phyloP scores from a whole-genome alignment of 768 basidiomycete species.

The Suillus americanus region DNA sequence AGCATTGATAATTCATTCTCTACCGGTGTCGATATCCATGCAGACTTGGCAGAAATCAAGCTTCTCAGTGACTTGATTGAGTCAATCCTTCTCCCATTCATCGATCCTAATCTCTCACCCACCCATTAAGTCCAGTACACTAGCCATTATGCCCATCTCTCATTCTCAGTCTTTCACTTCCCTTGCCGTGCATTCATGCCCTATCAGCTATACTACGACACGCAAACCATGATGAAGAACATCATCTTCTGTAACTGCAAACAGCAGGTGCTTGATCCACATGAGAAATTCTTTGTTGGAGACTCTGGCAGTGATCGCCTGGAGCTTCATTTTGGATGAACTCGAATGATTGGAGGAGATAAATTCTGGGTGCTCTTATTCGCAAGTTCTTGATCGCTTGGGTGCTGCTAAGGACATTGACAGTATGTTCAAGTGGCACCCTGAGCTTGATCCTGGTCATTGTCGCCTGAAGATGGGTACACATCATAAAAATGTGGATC shows the following conservation, averaged over 20 bases:
- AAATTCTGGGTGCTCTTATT: slow-evolving; percentile 16
- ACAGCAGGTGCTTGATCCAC: slow-evolving; percentile 17
- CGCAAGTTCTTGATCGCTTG: too few relatives aligned
- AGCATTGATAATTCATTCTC: not conserved
- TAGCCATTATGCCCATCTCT: not conserved
- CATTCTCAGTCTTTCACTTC: not conserved
- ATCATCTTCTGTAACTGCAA: slow-evolving; percentile 12
- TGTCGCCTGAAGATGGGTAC: too few relatives aligned
- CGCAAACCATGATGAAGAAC: slow-evolving; percentile 29
- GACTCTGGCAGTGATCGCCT: slow-evolving; percentile 30
- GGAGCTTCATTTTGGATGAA: slow-evolving; percentile 26
- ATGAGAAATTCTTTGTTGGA: slow-evolving; percentile 11
- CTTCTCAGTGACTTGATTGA: not conserved
- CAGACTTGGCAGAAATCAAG: not conserved
- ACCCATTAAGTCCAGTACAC: not conserved
- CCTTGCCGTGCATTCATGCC: slow-evolving; percentile 27
- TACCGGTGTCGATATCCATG: not conserved
- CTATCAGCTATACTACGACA: slow-evolving; percentile 21
- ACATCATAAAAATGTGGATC: slow-evolving; percentile 19
- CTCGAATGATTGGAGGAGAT: slow-evolving; percentile 22
- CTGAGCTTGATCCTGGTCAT: too few relatives aligned
- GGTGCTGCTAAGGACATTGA: too few relatives aligned
- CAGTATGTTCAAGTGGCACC: too few relatives aligned
- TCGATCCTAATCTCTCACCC: not conserved
- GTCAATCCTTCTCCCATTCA: not conserved